Conservation (phyloP, 345 rosid genomes). For the Balakata baccata region DNA sequence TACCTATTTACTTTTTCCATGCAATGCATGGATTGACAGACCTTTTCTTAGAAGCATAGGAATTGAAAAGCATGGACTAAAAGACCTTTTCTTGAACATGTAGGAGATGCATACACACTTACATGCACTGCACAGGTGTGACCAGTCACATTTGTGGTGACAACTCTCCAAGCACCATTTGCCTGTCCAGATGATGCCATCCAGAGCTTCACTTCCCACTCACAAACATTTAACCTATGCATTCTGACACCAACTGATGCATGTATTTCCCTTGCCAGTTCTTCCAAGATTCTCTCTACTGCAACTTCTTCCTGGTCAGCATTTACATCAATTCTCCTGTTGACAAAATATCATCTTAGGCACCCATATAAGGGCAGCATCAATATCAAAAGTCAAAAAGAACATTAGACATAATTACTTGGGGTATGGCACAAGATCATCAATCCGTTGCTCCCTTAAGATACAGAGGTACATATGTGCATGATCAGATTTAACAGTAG, state of each 20-base stretch:
- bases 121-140: conserved; percentile 91
- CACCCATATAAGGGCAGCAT: conserved; percentile 4
- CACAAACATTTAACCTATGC: conserved; percentile 86
- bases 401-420: conserved; percentile 45
- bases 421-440: conserved; percentile 84
- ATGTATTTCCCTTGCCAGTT: conserved; percentile 72
- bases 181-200: conserved; percentile 73
- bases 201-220: conserved; percentile 99
- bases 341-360: conserved; percentile 27
- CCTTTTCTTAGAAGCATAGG: not conserved
- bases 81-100: not conserved
- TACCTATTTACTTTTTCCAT: not conserved
- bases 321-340: conserved; percentile 78
- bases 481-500: conserved; percentile 73
- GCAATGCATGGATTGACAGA: not conserved
- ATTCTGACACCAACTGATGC: conserved; percentile 76
- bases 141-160: conserved; percentile 84
- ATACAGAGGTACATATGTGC: conserved; percentile 96
- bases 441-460: conserved; percentile 77
- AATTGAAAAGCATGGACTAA: not conserved
- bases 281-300: conserved; percentile 71
- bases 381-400: conserved; percentile 12
- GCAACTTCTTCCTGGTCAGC: conserved; percentile 67
- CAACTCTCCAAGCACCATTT: conserved; percentile 96
- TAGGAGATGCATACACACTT: conserved; percentile 34